These are phyloP conservation scores for Pythium plurisporium DNA, from an alignment of 352 stramenopile species.

Conservation along the genomic window DNA sequence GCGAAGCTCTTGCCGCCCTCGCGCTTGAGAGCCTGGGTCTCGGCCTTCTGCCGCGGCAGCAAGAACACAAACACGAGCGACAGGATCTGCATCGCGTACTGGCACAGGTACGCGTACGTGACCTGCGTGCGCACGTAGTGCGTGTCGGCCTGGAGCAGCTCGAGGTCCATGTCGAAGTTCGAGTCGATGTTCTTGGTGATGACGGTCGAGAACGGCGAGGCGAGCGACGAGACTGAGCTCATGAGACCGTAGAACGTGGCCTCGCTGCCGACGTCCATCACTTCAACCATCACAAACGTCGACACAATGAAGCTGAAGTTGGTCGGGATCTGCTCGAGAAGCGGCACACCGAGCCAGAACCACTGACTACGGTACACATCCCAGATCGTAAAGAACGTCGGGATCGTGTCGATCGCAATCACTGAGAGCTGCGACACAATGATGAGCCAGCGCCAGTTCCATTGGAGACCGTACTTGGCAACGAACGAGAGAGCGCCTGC, in stretches of 20 bases:
- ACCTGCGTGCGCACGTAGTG: slow-evolving; percentile 21
- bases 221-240: slow-evolving; percentile 24
- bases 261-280: slow-evolving; percentile 28
- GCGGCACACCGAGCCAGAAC: slow-evolving; percentile 24
- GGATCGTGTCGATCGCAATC: slow-evolving; percentile 23
- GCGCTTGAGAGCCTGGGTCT: slow-evolving; percentile 29
- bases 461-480: slow-evolving; percentile 19
- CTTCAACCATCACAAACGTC: slow-evolving; percentile 27
- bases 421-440: slow-evolving; percentile 12
- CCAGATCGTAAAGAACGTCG: slow-evolving; percentile 29
- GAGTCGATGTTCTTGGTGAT: slow-evolving; percentile 27
- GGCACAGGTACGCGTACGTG: slow-evolving; percentile 26
- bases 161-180: slow-evolving; percentile 22
- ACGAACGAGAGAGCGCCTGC: slow-evolving; percentile 8
- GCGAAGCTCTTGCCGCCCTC: slow-evolving; percentile 18
- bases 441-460: slow-evolving; percentile 28
- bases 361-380: slow-evolving; percentile 27
- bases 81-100: slow-evolving; percentile 26
- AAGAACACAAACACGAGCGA: slow-evolving; percentile 28
- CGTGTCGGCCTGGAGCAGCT: slow-evolving; percentile 20
- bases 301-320: slow-evolving; percentile 26
- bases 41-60: slow-evolving; percentile 28
- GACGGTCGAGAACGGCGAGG: slow-evolving; percentile 24
- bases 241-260: slow-evolving; percentile 33
- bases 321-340: slow-evolving; percentile 27